Percentiles rank a stretch among this genome's conserved stretches.
These are phyloP conservation scores for Pneumocystis jirovecii DNA, from an alignment of 1,139 yeast genomes.

Conservation along the genomic window DNA sequence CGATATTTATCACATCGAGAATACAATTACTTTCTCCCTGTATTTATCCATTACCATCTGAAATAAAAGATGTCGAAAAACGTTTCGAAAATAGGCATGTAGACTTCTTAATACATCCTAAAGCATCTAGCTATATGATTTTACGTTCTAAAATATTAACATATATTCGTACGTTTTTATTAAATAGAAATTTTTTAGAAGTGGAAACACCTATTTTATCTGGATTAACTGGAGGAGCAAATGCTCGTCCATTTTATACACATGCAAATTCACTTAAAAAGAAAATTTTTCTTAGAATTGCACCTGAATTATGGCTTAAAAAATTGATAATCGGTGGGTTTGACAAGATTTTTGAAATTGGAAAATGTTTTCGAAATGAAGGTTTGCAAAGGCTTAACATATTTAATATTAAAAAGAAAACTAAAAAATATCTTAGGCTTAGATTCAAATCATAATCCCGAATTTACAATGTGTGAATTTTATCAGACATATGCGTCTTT, in stretches of 20 bases:
- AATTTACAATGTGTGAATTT: constrained; percentile 94
- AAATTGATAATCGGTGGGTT: constrained; percentile 97
- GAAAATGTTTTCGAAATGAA: constrained; percentile 97
- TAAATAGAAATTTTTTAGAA: constrained; percentile 50
- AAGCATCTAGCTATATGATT: constrained; percentile 35
- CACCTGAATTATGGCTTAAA: constrained; percentile 92
- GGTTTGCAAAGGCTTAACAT: constrained; percentile 82
- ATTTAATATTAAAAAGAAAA: constrained; percentile 20
- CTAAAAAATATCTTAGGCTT: constrained; percentile 25
- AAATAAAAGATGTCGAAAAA: constrained; percentile 38
- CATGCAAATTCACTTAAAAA: constrained; percentile 94
- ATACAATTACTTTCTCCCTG: constrained; percentile 50
- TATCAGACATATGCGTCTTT: constrained; percentile 92
- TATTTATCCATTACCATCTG: constrained; percentile 55
- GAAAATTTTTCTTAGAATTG: constrained; percentile 96
- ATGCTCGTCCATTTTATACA: constrained; percentile 93
- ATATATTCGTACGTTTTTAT: constrained; percentile 43
- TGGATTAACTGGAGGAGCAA: constrained; percentile 98
- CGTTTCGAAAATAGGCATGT: constrained; percentile 57
- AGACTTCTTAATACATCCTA: constrained; percentile 50
- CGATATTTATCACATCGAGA: constrained; percentile 43
- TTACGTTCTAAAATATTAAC: constrained; percentile 42
- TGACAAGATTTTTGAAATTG: constrained; percentile 96
- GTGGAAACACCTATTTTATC: constrained; percentile 99
- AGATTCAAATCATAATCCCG: constrained; percentile 96